Base-by-base conservation (phyloP, 78 protist species). In the Thecamonas trahens region DNA sequence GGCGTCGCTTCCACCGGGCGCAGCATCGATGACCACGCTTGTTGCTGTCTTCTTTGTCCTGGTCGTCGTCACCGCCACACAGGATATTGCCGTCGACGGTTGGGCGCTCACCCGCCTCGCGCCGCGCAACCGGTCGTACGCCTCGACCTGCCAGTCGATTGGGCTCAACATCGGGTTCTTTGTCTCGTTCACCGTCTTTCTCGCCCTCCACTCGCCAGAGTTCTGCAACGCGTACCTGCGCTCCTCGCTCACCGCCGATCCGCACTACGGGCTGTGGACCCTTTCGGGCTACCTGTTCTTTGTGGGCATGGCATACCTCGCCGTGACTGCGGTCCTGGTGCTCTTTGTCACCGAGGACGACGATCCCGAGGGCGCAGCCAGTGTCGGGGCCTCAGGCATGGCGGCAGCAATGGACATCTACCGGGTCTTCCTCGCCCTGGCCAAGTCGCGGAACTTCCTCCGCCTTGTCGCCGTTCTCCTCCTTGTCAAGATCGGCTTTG, bases 21-120 rank as follows among this genome's bases (percentile, higher is more conserved):
- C 15, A 34, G 53, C 47, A 8, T 50, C 52, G 64, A 2, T 42
- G 4, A 14, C 20, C 67, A 49, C 53, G 26, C 7, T 52, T 26
- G 4, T 64, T 2, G 54, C 39, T 24, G 22, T 40, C 24, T 24
- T 28, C 49, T 74, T 74, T 6, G 15, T 74, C 24, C 14, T 74
- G 2, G 15, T 61, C 42, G 22, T 74, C 9, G 5, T 53, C 29
- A n/a, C 13, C 58, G 85, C 91, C 24, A 77, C 93, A 9, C 93
- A 89, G 59, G 95, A 91, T 65, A 84, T 91, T 50, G 95, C 95
- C 0, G 92, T 86, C 8, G 95, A 91, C 59, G 95, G 89, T 0
- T 84, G 90, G 91, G 95, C 92, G 32, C 26, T 91, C 29, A 61
- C 82, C 14, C 29, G 80, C 20, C 72, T 87, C 32, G 70, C 88